Base-by-base conservation (phyloP, 2,329 filamentous ascomycete species). In the Emydomyces testavorans region DNA sequence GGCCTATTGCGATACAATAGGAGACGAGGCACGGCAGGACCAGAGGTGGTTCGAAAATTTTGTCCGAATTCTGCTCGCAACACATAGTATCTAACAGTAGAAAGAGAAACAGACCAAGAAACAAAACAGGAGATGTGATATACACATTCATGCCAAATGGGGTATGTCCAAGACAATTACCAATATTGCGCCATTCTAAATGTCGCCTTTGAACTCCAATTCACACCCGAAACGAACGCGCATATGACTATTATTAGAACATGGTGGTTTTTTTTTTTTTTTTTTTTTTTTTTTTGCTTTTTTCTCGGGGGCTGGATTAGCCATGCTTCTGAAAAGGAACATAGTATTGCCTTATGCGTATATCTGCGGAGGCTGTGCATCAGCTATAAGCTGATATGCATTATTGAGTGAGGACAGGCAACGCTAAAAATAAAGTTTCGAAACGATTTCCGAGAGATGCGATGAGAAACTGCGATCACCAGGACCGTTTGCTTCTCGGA, bases 401-500 rank as follows among this genome's bases (percentile, higher is more conserved):
- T 3, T 11, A 28, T 15, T 37, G 32, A 28, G 24, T 20, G 18
- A 31, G 24, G 16, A 8, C 23, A 15, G 11, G 21, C 26, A 46
- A 31, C 34, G 34, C 24, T 31, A 34, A 46, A n/a, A 7, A 20
- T 15, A 34, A 20, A 23, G 11, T 38, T 38, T 20, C 23, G 34
- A 28, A 15, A 11, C n/a, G 15, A n/a, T 13, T 38, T 8, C 23
- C 8, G 15, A 16, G 10, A 31, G 21, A 18, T 6, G n/a, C 26
- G 26, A 32, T 28, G 2, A 35, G n/a, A 2, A 15, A 21, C 18
- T 37, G 16, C 21, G 21, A 37, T 53, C 52, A 55, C 48, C 53
- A 50, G n/a, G 52, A 52, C 29, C 52, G 47, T 34, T 51, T 50
- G 6, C 36, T 48, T 45, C 52, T 38, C 28, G 45, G 44, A 15